phyloP scores from a whole-genome alignment of 2,329 filamentous ascomycete species.

The Leptodontidium sp. region DNA sequence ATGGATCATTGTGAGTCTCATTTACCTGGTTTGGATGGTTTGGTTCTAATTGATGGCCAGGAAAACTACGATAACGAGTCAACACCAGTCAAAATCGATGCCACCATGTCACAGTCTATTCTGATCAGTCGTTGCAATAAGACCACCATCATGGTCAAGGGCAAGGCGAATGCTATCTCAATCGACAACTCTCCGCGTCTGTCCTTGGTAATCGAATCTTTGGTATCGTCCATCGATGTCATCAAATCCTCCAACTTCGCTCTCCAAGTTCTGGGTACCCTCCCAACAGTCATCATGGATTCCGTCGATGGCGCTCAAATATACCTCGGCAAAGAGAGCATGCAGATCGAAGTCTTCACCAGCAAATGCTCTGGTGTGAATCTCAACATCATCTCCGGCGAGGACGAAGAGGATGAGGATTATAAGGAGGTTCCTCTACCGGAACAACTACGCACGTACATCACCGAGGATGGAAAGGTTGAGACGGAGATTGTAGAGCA shows the following conservation, averaged over 20 bases:
- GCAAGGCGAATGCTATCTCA: constrained; percentile 96
- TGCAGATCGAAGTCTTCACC: constrained; percentile 82
- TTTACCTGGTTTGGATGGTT: background rate
- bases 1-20: constrained; percentile 78
- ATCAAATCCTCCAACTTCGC: constrained; percentile 97
- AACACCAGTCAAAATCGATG: constrained; percentile 81
- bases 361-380: constrained; percentile 91
- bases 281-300: constrained; percentile 90
- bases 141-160: constrained; percentile 85
- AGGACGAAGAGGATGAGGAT: constrained; percentile 73
- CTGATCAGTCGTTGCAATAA: constrained; percentile 93
- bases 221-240: constrained; percentile 91
- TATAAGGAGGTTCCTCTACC: constrained; percentile 88
- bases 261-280: constrained; percentile 84
- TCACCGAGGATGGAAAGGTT: constrained; percentile 75
- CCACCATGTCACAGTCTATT: constrained; percentile 84
- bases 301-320: constrained; percentile 90
- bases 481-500: constrained; percentile 97
- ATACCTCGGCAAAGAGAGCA: constrained; percentile 84
- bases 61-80: constrained; percentile 88
- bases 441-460: constrained; percentile 85
- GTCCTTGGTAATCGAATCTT: constrained; percentile 85
- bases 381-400: constrained; percentile 75
- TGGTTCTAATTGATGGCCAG: constrained; percentile 51
- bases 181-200: constrained; percentile 88